phyloP scores from a whole-genome alignment of 768 basidiomycete species.

The Boletus pseudopeckii region DNA sequence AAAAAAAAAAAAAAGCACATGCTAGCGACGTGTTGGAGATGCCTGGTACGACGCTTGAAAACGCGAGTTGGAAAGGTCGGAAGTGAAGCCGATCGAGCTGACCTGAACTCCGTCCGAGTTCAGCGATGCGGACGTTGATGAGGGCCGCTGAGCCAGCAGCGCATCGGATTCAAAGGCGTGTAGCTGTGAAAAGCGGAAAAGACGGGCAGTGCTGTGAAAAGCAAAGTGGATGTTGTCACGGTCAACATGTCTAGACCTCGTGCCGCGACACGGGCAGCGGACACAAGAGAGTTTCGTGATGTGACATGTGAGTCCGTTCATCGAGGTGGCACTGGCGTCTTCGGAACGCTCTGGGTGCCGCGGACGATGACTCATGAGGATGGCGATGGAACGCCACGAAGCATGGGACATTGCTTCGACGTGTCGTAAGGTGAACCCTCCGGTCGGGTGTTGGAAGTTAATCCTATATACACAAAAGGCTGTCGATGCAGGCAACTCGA shows the following conservation, averaged over 20 bases:
- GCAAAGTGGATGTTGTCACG: not conserved
- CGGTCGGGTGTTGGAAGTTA: not conserved
- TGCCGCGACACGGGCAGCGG: conserved; percentile 2
- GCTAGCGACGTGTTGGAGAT: too few relatives aligned
- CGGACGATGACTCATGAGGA: conserved; percentile 2
- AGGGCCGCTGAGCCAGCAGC: not conserved
- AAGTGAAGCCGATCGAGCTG: not conserved
- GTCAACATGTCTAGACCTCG: not conserved
- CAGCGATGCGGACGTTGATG: not conserved
- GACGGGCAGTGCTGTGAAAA: not conserved
- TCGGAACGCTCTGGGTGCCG: conserved; percentile 1
- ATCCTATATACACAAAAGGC: conserved; percentile 1
- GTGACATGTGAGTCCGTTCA: not conserved
- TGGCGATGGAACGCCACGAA: conserved; percentile 9
- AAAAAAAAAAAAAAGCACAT: too few relatives aligned
- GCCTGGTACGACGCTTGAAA: too few relatives aligned
- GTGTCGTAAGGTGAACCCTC: not conserved
- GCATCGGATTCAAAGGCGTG: not conserved
- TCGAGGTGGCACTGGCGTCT: too few relatives aligned
- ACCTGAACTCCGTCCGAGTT: not conserved
- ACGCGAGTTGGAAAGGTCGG: not conserved
- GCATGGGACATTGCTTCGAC: not conserved
- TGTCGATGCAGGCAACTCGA: not conserved
- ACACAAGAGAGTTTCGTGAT: conserved; percentile 9
- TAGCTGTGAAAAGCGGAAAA: not conserved